Conservation (phyloP, 208 protist genomes). For the Acanthamoeba comandoni region DNA sequence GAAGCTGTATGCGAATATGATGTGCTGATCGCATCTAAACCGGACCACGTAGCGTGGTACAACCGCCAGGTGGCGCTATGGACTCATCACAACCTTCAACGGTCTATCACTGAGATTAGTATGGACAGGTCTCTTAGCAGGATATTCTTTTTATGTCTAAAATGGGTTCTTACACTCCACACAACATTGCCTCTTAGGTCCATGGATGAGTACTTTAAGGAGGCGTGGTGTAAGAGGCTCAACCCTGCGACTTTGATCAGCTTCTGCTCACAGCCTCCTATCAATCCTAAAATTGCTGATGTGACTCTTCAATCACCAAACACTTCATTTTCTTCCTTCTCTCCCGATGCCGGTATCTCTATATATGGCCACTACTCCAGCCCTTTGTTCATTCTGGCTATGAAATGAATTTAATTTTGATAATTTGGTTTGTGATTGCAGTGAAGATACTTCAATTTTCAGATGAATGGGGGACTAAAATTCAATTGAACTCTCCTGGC, state of each 20-base stretch:
- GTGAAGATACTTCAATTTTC: too few species aligned
- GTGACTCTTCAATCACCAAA: conserved; percentile 10
- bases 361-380: too few species aligned
- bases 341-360: too few species aligned
- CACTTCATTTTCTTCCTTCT: too few species aligned
- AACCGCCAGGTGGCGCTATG: conserved; percentile 73
- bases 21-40: conserved; percentile 75
- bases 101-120: conserved; percentile 3
- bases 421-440: too few species aligned
- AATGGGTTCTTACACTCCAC: not conserved
- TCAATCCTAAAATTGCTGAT: conserved; percentile 54
- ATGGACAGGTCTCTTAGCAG: conserved; percentile 41
- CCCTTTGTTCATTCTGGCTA: too few species aligned
- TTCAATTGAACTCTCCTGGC: conserved; percentile 82
- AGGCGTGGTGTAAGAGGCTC: conserved; percentile 83
- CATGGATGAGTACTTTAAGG: conserved; percentile 82
- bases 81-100: conserved; percentile 72
- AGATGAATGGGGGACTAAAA: conserved; percentile 27
- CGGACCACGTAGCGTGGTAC: conserved; percentile 84
- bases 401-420: too few species aligned
- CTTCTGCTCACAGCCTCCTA: conserved; percentile 14
- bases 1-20: conserved; percentile 79
- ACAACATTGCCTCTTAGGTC: conserved; percentile 6
- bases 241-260: conserved; percentile 70
- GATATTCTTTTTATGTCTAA: not conserved